Base-by-base conservation (phyloP, 352 stramenopile genomes). In the Phytophthora idaei region DNA sequence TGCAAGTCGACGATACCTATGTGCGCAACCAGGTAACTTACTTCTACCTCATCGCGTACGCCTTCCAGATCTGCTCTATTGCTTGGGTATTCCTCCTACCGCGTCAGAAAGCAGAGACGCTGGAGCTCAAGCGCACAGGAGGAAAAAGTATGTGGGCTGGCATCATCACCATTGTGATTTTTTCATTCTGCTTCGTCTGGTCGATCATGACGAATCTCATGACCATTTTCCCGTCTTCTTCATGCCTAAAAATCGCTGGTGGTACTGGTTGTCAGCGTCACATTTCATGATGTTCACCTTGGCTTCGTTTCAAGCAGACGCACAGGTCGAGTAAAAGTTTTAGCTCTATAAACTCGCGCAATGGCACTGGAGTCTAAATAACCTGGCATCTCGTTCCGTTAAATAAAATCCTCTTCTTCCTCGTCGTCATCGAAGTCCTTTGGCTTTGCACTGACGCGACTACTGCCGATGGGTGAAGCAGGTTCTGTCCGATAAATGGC, bases 331-430 rank as follows among this genome's bases (percentile, higher is more conserved):
- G 50, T 41, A 42, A 61, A 47, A 48, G 37, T 14, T 48, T 56
- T 61, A 60, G 61, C 60, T 73, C 61, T 65, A 69, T 65, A 57
- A n/a, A 44, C n/a, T 67, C 41, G 53, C 51, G 39, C 14, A 25
- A 49, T 51, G 45, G 37, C 41, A 61, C 42, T 67, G 31, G 58
- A 54, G 51, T 73, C 68, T 64, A 69, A 70, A 65, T 55, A 62
- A 64, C 47, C 37, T 34, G 37, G 12, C 29, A 45, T 52, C 11
- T 42, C 36, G 36, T 51, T 34, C 44, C 59, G 50, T 77, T 90
- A 90, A 81, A 90, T 88, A 85, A 90, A 90, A 71, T 73, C 57
- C 34, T 72, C 68, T 65, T 90, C 80, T 49, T 86, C 81, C 61
- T 87, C 81, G 14, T 87, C 72, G 49, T 78, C 76, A 53, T 87